These are phyloP conservation scores for Leishmania braziliensis DNA, from an alignment of 208 protist species.

Conservation along the genomic window DNA sequence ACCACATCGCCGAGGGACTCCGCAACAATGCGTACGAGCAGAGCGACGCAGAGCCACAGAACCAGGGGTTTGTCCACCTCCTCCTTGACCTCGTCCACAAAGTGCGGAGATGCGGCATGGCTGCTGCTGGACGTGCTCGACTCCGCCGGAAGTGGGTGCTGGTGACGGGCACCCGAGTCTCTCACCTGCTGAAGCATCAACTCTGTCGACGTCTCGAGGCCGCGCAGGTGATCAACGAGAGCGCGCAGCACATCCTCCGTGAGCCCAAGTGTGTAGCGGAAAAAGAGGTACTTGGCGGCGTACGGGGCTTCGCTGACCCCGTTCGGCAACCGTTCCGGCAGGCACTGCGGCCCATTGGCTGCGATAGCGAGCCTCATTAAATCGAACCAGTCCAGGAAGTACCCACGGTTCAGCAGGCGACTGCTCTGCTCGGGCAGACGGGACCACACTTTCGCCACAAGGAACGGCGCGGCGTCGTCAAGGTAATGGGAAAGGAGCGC, in stretches of 20 bases:
- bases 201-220: not conserved
- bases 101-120: constrained; percentile 7
- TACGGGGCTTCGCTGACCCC: constrained; percentile 62
- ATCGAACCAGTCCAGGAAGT: constrained; percentile 83
- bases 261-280: constrained; percentile 70
- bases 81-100: constrained; percentile 22
- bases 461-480: constrained; percentile 61
- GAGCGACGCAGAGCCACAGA: constrained; percentile 68
- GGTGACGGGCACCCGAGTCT: not conserved
- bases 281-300: constrained; percentile 79
- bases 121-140: not conserved
- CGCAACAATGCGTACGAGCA: constrained; percentile 72
- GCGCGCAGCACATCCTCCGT: constrained; percentile 41
- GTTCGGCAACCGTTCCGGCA: constrained; percentile 74
- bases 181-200: not conserved
- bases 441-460: constrained; percentile 76
- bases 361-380: constrained; percentile 73
- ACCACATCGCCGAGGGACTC: constrained; percentile 82
- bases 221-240: constrained; percentile 38
- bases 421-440: constrained; percentile 74
- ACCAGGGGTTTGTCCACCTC: constrained; percentile 53
- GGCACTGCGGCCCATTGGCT: constrained; percentile 37
- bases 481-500: constrained; percentile 59
- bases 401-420: constrained; percentile 49
- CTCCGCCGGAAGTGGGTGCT: constrained; percentile 6